Evolutionary conservation across 768 basidiomycete genomes (phyloP).

Genomic region (Gloeostereum incarnatum): DNA sequence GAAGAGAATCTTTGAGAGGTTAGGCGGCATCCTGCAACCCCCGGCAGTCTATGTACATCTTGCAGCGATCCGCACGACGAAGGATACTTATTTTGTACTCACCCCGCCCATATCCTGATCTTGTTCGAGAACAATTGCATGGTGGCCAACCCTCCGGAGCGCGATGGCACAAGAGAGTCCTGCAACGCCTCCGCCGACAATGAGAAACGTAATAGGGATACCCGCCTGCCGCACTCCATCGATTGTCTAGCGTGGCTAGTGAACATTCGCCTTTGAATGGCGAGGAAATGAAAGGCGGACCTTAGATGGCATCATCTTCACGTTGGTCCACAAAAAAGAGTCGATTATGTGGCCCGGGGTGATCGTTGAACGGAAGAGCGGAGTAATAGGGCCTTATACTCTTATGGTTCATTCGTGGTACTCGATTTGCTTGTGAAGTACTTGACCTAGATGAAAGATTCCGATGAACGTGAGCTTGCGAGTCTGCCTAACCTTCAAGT

Average conservation of each 20-base stretch:
- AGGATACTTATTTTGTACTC: not conserved
- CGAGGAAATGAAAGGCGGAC: conserved; percentile 6
- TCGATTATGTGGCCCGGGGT: no score
- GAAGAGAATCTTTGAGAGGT: conserved; percentile 45
- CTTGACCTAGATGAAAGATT: no score
- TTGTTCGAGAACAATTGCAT: conserved; percentile 41
- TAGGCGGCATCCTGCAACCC: conserved; percentile 32
- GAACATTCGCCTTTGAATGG: not conserved
- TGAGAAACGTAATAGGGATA: conserved; percentile 18
- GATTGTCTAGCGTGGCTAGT: not conserved
- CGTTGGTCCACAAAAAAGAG: no score
- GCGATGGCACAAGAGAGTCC: conserved; percentile 48
- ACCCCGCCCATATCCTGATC: conserved; percentile 7
- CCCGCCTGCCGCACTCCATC: not conserved
- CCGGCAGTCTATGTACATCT: conserved; percentile 3
- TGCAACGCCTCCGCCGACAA: conserved; percentile 35
- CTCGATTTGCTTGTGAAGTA: no score
- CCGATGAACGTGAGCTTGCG: no score
- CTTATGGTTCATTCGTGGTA: no score
- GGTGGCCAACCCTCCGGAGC: conserved; percentile 44
- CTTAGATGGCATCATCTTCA: no score
- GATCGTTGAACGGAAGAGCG: no score
- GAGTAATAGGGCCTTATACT: no score
- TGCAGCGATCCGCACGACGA: not conserved
- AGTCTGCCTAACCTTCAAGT: not conserved